phyloP scores from a whole-genome alignment of 2,329 filamentous ascomycete species.

The Talaromyces pinophilus region DNA sequence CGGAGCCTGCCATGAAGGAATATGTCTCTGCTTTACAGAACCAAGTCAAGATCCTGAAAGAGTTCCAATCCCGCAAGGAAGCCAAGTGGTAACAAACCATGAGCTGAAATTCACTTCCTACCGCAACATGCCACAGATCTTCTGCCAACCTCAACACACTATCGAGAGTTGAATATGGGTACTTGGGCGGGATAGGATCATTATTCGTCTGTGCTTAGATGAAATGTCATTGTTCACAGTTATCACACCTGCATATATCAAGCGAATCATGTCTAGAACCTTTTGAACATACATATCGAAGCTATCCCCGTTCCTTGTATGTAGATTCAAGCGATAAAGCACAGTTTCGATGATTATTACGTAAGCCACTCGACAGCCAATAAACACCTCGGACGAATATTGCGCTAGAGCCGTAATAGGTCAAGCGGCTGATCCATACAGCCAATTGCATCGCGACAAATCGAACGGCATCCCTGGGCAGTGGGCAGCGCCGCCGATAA shows the following conservation, averaged over 20 bases:
- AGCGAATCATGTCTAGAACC: conserved; percentile 6
- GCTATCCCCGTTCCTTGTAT: background rate
- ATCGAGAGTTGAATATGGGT: conserved; percentile 1
- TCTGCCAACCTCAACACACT: background rate
- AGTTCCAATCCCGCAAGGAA: conserved; percentile 59
- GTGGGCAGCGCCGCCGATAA: background rate
- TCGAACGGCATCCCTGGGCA: conserved; percentile 3
- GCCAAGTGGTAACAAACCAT: conserved; percentile 42
- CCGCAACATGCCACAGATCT: background rate
- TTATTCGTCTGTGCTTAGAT: conserved; percentile 26
- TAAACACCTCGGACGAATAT: background rate
- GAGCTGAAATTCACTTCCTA: background rate
- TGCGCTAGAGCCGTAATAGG: background rate
- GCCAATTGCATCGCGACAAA: conserved; percentile 10
- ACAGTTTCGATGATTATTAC: conserved; percentile 3
- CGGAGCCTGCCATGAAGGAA: conserved; percentile 62
- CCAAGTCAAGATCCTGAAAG: conserved; percentile 73
- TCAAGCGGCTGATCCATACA: background rate
- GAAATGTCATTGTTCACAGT: background rate
- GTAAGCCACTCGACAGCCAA: background rate
- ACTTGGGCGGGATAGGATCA: conserved; percentile 29
- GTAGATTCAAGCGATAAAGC: background rate
- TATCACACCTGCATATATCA: conserved; percentile 14
- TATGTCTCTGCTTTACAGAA: conserved; percentile 80
- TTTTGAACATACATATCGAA: background rate